Conservation (phyloP, 129 eudicot species). For the Heracleum sosnowskyi region DNA sequence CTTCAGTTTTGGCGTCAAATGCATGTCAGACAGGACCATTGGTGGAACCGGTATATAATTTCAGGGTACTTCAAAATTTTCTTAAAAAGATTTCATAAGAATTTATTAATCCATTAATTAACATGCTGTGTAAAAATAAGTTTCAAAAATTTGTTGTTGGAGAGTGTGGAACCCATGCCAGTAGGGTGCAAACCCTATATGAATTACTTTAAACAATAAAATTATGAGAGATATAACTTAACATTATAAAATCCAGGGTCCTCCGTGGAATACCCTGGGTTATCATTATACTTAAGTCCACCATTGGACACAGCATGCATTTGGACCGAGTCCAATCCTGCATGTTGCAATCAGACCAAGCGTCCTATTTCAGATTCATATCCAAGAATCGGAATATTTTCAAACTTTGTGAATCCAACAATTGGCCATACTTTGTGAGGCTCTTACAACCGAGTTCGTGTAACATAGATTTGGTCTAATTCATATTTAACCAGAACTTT, state of each 20-base stretch:
- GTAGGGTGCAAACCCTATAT: neutral
- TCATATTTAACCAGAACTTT: neutral
- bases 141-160: neutral
- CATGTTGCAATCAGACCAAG: neutral
- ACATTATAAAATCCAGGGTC: neutral
- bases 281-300: too few relatives aligned
- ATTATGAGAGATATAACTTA: neutral
- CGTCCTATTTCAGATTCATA: neutral
- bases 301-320: too few relatives aligned
- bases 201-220: too few relatives aligned
- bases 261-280: neutral
- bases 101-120: too few relatives aligned
- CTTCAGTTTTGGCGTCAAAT: neutral
- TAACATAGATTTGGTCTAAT: too few relatives aligned
- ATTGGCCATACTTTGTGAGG: neutral
- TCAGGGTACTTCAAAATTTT: neutral
- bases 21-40: neutral
- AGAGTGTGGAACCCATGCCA: neutral
- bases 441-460: neutral
- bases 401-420: neutral
- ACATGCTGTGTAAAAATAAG: neutral
- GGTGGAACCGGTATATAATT: neutral
- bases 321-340: neutral
- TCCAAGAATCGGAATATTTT: neutral
- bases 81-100: neutral